Base-by-base conservation (phyloP, 129 eudicot genomes). In the Centrapalus pauciflorus region DNA sequence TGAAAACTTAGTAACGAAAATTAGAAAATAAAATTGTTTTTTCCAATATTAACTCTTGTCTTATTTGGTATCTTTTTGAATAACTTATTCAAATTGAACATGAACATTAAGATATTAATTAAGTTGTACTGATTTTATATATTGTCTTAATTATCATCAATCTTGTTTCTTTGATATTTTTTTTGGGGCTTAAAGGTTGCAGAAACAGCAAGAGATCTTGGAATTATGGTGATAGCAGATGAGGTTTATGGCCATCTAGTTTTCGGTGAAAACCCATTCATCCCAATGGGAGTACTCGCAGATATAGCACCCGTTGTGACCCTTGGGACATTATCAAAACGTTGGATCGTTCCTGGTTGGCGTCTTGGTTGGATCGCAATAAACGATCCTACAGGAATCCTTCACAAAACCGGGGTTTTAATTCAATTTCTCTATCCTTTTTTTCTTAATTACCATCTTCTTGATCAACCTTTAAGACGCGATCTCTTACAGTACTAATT, bases 261-360 rank as follows among this genome's bases (percentile, higher is more conserved):
- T 11, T 84, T 73, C 61, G 85, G 85, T 56, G 70, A 59, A 19
- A 77, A 52, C 25, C 89, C 85, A 21, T 83, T 79, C 65, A 79
- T 76, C 33, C 89, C 85, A 38, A 78, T 81, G 78, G 85, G 89
- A 33, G 80, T 80, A 49, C 70, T 76, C 66, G 89, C 80, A 69
- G 37, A 66, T 30, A 61, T 83, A 48, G 71, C 77, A 34, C 89
- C 85, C 6, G 81, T 83, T 21, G n/a, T 83, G 34, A 84, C 89
- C 33, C 71, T 84, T 20, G 89, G 89, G 9, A 19, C 85, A 0
- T 54, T 84, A 54, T 84, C 89, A 37, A 84, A 84, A 65, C 66
- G 89, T 48, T 80, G 89, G 89, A 66, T 77, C 19, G 64, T 84
- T 64, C 89, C 89, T 20, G 89, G 89, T 3, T 84, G 83, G 83